phyloP scores from a whole-genome alignment of 106 monocot species.

The Alisma plantagoaquatica region DNA sequence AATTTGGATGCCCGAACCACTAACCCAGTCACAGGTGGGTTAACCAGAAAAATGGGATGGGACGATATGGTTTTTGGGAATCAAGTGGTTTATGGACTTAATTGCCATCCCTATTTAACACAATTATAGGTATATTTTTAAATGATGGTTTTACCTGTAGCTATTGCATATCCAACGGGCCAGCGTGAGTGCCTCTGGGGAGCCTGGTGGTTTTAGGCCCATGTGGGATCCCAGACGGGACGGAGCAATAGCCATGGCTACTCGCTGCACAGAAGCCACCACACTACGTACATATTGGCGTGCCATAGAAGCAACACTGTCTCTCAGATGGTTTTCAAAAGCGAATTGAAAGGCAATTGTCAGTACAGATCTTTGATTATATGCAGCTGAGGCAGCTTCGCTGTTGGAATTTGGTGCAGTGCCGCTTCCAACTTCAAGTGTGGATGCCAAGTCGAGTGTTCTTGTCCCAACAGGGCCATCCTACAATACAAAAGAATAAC shows the following conservation, averaged over 20 bases:
- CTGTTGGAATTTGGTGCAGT: slow-evolving; percentile 12
- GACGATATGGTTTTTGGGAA: no score
- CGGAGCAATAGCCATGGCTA: slow-evolving; percentile 94
- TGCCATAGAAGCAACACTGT: slow-evolving; percentile 87
- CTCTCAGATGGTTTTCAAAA: slow-evolving; percentile 65
- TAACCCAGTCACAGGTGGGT: no score
- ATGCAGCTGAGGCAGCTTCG: slow-evolving; percentile 16
- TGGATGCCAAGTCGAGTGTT: slow-evolving; percentile 84
- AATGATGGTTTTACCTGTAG: no score
- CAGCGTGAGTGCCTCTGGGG: slow-evolving; percentile 68
- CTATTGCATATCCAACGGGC: slow-evolving; percentile 73
- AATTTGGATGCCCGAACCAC: no score
- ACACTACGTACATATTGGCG: slow-evolving; percentile 73
- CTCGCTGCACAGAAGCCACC: slow-evolving; percentile 76
- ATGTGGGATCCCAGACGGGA: slow-evolving; percentile 36
- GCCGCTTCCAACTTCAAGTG: slow-evolving; percentile 60
- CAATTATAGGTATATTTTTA: no score
- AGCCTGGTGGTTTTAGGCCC: slow-evolving; percentile 41
- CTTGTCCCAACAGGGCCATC: slow-evolving; percentile 36
- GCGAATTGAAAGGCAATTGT: slow-evolving; percentile 96
- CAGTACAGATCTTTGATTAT: slow-evolving; percentile 62
- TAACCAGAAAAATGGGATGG: no score
- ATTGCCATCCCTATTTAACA: no score
- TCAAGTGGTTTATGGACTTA: no score
- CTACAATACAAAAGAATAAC: slow-evolving; percentile 21